Conservation (phyloP, 1,284 basidiomycete genomes). For the Melampsora larici-populina region DNA sequence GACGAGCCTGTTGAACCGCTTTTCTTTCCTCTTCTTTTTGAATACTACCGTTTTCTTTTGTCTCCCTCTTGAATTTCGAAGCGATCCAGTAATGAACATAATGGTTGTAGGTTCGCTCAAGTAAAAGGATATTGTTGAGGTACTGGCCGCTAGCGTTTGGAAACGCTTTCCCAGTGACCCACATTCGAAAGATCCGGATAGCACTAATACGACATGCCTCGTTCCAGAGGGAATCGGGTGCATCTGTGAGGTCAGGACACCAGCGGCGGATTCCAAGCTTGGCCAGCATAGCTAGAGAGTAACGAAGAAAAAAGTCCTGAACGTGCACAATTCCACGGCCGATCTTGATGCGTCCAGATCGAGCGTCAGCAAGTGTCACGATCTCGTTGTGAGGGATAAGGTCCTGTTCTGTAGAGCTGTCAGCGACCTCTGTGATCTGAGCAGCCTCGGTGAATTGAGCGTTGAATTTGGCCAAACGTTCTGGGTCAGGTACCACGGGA, state of each 20-base stretch:
- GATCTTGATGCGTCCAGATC: background rate
- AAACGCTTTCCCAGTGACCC: background rate
- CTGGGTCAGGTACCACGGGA: background rate
- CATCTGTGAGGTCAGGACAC: constrained; percentile 21
- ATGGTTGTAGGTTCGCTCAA: constrained; percentile 4
- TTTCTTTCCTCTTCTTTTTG: background rate
- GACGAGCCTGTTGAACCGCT: background rate
- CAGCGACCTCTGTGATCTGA: background rate
- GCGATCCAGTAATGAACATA: background rate
- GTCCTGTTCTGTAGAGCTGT: background rate
- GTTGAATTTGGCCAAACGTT: background rate
- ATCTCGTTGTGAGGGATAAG: background rate
- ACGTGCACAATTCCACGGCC: background rate
- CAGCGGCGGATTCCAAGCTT: constrained; percentile 14
- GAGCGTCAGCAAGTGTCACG: background rate
- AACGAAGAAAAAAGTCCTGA: constrained; percentile 10
- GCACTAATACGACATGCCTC: constrained; percentile 12
- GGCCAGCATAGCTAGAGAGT: constrained; percentile 11
- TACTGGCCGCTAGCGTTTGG: background rate
- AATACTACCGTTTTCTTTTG: background rate
- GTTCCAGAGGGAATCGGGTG: constrained; percentile 20
- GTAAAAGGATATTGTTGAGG: background rate
- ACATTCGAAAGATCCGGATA: background rate
- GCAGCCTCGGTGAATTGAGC: background rate
- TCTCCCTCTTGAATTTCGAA: background rate